Conservation (phyloP, 2,329 filamentous ascomycete species). For the Aureobasidium zeae region DNA sequence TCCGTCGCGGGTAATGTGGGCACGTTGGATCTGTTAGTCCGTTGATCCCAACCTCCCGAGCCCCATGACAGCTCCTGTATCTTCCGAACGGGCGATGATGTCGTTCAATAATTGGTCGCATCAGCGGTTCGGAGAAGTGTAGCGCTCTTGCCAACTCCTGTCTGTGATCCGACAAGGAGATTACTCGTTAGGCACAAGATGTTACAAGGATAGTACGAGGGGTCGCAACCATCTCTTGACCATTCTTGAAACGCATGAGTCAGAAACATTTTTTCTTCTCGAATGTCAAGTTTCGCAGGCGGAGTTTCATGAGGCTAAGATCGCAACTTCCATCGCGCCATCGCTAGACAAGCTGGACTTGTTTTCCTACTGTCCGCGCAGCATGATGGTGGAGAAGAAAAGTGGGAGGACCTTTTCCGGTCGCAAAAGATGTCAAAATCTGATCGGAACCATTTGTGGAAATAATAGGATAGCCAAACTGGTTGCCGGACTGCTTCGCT, state of each 20-base stretch:
- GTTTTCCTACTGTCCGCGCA: constrained; percentile 4
- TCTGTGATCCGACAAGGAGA: constrained; percentile 13
- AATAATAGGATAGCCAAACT: constrained; percentile 11
- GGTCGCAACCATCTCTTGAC: constrained; percentile 5
- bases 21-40: constrained; percentile 8
- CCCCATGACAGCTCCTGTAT: constrained; percentile 11
- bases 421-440: background rate
- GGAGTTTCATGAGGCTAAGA: constrained; percentile 8
- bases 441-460: constrained; percentile 6
- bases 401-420: background rate
- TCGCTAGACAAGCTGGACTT: constrained; percentile 7
- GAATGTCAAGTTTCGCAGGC: background rate
- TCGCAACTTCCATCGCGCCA: background rate
- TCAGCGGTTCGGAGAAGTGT: no score
- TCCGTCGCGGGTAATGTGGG: constrained; percentile 3
- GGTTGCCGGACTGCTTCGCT: constrained; percentile 9
- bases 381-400: no score
- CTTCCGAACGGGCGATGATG: constrained; percentile 12
- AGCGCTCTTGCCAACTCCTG: no score
- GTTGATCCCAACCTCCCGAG: constrained; percentile 15
- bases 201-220: constrained; percentile 9
- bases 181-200: constrained; percentile 6
- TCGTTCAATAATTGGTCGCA: no score
- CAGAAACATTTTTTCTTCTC: constrained; percentile 6
- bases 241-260: constrained; percentile 15